Percentiles rank a stretch among this genome's conserved stretches.
These are phyloP conservation scores for Fraxinus paxiana DNA, from an alignment of 305 asterid genomes.

Conservation along the genomic window DNA sequence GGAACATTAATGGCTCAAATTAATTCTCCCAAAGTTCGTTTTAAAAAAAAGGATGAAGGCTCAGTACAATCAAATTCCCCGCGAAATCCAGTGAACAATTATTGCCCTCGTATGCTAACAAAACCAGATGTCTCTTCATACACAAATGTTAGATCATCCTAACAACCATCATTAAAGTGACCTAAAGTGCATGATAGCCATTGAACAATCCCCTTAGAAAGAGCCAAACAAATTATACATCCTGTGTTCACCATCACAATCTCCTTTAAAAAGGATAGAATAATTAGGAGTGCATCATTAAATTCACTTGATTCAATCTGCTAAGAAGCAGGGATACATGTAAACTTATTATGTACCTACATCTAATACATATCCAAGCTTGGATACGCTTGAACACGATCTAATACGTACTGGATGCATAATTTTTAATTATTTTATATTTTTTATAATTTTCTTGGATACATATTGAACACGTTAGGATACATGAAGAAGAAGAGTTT, in stretches of 20 bases:
- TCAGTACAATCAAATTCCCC: not conserved
- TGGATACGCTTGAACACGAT: not conserved
- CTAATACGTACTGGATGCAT: not conserved
- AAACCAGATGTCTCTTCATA: not conserved
- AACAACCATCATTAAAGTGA: not conserved
- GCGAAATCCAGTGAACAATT: not conserved
- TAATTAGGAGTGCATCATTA: not conserved
- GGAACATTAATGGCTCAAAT: not conserved
- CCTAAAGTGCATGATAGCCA: not conserved
- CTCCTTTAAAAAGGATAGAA: not conserved
- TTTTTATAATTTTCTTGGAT: not conserved
- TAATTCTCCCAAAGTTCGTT: not conserved
- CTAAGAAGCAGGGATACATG: not conserved
- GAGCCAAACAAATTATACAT: not conserved
- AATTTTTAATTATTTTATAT: not conserved
- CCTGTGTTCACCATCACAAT: not conserved
- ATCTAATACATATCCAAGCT: not conserved
- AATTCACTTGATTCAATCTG: not conserved
- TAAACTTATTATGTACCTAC: not conserved
- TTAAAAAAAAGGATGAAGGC: not conserved
- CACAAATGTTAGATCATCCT: not conserved
- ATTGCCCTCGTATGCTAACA: not conserved
- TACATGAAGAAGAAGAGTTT: not conserved
- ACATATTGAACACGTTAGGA: not conserved
- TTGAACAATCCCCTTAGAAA: not conserved